Base-by-base conservation (phyloP, 352 stramenopile genomes). In the Globisporangium okanoganense region DNA sequence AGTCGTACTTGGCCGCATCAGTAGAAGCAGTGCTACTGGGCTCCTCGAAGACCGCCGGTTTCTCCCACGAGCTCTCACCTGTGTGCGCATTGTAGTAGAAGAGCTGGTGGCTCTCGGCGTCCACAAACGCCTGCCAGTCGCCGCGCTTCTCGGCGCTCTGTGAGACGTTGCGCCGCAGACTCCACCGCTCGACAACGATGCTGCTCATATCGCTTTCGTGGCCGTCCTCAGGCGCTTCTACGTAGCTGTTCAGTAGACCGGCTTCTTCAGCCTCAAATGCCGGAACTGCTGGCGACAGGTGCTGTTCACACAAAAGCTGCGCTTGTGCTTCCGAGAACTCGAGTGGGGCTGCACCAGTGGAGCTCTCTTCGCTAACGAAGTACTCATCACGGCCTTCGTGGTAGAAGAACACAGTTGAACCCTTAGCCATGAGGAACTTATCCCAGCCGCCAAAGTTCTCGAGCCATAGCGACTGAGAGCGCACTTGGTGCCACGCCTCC, bases 61-160 rank as follows among this genome's bases (percentile, higher is more conserved):
- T 44, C 22, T 75, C 72, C 85, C 85, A 94, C 35, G 77, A 74
- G 51, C 77, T 82, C 62, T 86, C 80, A 13, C 76, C 70, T 0
- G 82, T 90, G 45, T 50, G 18, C 5, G 63, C 52, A 65, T 92
- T 92, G 69, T 87, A 89, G 67, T 92, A 92, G 58, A 85, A 94
- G 43, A 67, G 66, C 29, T 79, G 70, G 7, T 76, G 70, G n/a
- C 64, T 85, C 13, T 66, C 67, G 8, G 78, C 58, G 53, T 94
- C 82, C 47, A 88, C 65, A 48, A 85, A 82, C 47, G 72, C 72
- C 44, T 85, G 71, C 85, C 85, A 92, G 25, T 64, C 68, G 40
- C 67, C 65, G 4, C 63, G 54, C 41, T 58, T 66, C 33, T 76
- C 67, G 24, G 59, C 60, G 2, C 55, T 40, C 12, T 67, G 38